Conservation (phyloP, 768 basidiomycete species). For the Boletus pseudo-olivaceus region DNA sequence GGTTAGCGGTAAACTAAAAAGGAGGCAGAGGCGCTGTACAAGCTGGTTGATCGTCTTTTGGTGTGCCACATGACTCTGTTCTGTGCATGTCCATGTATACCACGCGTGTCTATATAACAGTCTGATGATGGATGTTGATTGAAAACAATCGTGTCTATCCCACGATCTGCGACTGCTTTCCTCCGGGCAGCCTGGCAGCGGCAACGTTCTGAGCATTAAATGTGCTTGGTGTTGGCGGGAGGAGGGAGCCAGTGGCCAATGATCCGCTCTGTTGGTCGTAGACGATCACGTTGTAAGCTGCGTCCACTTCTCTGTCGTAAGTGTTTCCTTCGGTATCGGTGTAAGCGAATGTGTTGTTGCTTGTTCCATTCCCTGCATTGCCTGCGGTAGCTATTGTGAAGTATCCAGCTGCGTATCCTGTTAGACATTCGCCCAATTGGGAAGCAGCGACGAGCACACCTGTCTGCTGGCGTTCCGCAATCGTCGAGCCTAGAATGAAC, state of each 20-base stretch:
- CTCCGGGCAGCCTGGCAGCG: conserved; percentile 37
- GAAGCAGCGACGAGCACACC: conserved; percentile 34
- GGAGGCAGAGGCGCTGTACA: neutral
- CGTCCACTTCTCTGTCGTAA: conserved; percentile 56
- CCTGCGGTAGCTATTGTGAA: conserved; percentile 43
- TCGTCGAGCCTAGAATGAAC: conserved; percentile 55
- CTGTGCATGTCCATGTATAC: conserved; percentile 10
- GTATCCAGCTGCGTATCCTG: conserved; percentile 41
- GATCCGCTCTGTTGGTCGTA: conserved; percentile 55
- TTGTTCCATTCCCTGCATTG: conserved; percentile 66
- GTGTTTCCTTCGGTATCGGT: conserved; percentile 58
- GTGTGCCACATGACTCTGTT: neutral
- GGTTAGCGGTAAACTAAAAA: conserved; percentile 6
- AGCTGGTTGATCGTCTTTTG: neutral
- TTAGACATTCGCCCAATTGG: neutral
- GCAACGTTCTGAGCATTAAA: neutral
- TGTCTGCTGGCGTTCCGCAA: conserved; percentile 55
- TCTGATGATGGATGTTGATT: neutral
- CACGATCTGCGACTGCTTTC: conserved; percentile 9
- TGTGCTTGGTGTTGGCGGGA: conserved; percentile 6
- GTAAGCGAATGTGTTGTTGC: conserved; percentile 64
- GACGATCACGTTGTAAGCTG: conserved; percentile 58
- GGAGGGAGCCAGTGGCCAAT: conserved; percentile 28
- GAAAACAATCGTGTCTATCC: neutral
- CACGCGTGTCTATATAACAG: conserved; percentile 3